Conservation (phyloP, 139 green algal genomes). For the Tetraselmis chui region DNA sequence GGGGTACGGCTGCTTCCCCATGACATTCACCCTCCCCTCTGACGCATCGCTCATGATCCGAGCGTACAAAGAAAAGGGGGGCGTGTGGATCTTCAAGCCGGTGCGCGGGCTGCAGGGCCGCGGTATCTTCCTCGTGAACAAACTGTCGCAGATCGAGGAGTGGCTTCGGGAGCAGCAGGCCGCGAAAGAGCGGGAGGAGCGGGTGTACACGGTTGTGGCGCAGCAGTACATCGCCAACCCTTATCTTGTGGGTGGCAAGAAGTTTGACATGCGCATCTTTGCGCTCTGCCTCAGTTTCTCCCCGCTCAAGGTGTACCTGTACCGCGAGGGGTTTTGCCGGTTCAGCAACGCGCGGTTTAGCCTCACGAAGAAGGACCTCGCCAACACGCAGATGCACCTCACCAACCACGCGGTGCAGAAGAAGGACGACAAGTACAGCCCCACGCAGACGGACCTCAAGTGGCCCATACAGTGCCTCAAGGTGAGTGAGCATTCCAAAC, state of each 20-base stretch:
- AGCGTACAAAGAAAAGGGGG: neutral
- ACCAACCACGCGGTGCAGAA: slow-evolving; percentile 48
- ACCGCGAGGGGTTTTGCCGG: slow-evolving; percentile 37
- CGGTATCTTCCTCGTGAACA: slow-evolving; percentile 38
- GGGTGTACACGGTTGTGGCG: slow-evolving; percentile 6
- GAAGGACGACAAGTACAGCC: slow-evolving; percentile 31
- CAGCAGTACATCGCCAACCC: slow-evolving; percentile 31
- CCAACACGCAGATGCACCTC: slow-evolving; percentile 33
- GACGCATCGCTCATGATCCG: neutral
- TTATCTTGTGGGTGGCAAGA: slow-evolving; percentile 53
- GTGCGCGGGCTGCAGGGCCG: slow-evolving; percentile 29
- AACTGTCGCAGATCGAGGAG: slow-evolving; percentile 23
- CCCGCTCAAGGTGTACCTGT: slow-evolving; percentile 34
- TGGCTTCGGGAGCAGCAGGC: slow-evolving; percentile 14
- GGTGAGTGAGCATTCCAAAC: slow-evolving; percentile 34
- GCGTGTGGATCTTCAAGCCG: slow-evolving; percentile 41
- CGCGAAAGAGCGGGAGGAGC: slow-evolving; percentile 2
- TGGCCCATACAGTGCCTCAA: slow-evolving; percentile 53
- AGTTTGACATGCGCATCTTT: slow-evolving; percentile 85
- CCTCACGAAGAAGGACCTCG: slow-evolving; percentile 32
- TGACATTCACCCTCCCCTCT: neutral
- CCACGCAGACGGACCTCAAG: slow-evolving; percentile 39
- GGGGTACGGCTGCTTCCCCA: neutral
- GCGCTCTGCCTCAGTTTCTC: slow-evolving; percentile 36
- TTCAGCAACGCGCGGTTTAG: slow-evolving; percentile 36